phyloP scores from a whole-genome alignment of 2,329 filamentous ascomycete genomes.

The Meredithiella fracta region DNA sequence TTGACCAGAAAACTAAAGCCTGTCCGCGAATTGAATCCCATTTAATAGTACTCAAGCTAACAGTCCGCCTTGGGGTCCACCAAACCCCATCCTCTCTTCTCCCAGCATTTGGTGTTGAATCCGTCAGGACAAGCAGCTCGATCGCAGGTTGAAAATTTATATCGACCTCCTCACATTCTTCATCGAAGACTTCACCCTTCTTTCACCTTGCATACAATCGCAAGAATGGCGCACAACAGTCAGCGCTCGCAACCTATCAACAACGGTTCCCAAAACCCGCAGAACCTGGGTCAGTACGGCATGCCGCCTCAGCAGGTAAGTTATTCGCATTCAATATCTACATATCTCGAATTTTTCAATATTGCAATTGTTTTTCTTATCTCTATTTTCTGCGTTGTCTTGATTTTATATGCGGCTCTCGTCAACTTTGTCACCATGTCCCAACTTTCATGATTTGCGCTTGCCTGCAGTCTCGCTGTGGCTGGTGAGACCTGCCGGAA shows the following conservation, averaged over 20 bases:
- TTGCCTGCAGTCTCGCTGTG: conserved; percentile 8
- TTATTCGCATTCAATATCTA: not conserved
- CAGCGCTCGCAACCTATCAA: not conserved
- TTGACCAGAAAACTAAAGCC: too few relatives aligned
- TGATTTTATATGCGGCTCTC: conserved; percentile 4
- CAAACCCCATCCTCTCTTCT: too few relatives aligned
- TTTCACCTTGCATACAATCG: conserved; percentile 1
- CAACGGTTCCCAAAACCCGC: not conserved
- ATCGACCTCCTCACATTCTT: not conserved
- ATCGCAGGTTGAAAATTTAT: conserved; percentile 4
- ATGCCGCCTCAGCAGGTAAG: not conserved
- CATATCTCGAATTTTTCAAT: not conserved
- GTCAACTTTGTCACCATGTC: conserved; percentile 10
- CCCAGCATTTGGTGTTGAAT: not conserved
- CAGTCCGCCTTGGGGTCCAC: too few relatives aligned
- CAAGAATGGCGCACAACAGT: conserved; percentile 3
- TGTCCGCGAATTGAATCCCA: too few relatives aligned
- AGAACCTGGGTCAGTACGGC: not conserved
- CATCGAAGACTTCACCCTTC: not conserved
- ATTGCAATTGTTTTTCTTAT: conserved; percentile 1
- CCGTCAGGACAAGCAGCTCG: not conserved
- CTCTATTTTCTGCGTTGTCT: not conserved
- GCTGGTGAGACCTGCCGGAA: not conserved
- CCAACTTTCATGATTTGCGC: conserved; percentile 7
- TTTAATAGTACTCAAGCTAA: too few relatives aligned